Evolutionary conservation across 179 eudicot genomes (phyloP).

Genomic region (Spergularia azorica): DNA sequence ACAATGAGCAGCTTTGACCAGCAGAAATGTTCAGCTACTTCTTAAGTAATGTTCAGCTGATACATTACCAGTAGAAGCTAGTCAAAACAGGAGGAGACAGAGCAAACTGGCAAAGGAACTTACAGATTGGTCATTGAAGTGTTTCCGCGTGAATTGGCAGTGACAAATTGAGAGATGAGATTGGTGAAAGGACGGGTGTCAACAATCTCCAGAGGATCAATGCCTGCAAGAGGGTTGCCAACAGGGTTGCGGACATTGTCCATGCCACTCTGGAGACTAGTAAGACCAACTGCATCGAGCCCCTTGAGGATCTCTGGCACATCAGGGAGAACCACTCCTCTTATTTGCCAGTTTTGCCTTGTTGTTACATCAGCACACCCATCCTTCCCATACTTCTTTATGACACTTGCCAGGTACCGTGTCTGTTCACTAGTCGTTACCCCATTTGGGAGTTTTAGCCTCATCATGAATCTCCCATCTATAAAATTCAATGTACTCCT

Average conservation of each 20-base stretch:
- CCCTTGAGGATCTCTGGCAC: constrained; percentile 89
- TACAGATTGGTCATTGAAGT: constrained; percentile 73
- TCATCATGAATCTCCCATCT: constrained; percentile 99
- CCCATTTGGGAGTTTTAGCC: constrained; percentile 94
- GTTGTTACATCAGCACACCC: constrained; percentile 97
- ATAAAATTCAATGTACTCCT: constrained; percentile 5
- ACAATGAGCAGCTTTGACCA: no score
- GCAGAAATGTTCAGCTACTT: no score
- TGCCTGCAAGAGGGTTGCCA: constrained; percentile 91
- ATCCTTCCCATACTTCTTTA: constrained; percentile 76
- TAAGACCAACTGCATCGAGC: constrained; percentile 70
- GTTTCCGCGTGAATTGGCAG: constrained; percentile 80
- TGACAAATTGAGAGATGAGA: constrained; percentile 75
- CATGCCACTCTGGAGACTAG: constrained; percentile 97
- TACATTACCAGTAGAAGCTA: no score
- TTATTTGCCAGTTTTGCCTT: constrained; percentile 96
- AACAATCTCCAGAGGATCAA: constrained; percentile 87
- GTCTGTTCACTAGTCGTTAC: constrained; percentile 91
- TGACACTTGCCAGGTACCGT: constrained; percentile 82
- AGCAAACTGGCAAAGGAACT: constrained; percentile 22
- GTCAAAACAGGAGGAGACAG: neutral
- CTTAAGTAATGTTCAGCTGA: no score
- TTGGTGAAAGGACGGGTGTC: constrained; percentile 83
- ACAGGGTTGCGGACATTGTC: constrained; percentile 98
- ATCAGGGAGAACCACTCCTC: constrained; percentile 87